Conservation (phyloP, 805 yeast species). For the Ogataea neopini region DNA sequence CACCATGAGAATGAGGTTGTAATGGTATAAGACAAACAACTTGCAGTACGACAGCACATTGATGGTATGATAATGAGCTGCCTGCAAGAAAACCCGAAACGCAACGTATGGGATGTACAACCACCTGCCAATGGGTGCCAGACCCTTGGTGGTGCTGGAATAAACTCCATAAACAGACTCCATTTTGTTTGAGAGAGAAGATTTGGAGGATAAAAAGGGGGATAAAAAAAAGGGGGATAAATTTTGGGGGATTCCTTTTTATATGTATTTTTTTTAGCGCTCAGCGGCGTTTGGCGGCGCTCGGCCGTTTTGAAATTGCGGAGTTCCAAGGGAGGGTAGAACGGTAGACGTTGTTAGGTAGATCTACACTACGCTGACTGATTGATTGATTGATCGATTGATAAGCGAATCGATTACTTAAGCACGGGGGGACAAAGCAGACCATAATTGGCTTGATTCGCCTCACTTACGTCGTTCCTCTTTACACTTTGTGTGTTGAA, state of each 20-base stretch:
- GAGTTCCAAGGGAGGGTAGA: no score
- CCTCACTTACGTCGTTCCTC: no score
- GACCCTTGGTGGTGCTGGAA: background rate
- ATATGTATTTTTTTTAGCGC: background rate
- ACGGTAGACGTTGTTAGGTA: no score
- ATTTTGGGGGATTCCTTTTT: background rate
- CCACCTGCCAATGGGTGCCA: constrained; percentile 28
- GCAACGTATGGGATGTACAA: constrained; percentile 27
- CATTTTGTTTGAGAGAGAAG: background rate
- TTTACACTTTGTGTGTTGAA: no score
- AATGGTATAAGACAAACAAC: constrained; percentile 24
- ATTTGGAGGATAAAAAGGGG: no score
- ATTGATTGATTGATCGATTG: no score
- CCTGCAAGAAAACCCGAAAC: constrained; percentile 26
- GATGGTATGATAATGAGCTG: constrained; percentile 16
- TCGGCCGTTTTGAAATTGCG: no score
- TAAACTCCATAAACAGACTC: constrained; percentile 1
- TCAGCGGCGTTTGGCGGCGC: no score
- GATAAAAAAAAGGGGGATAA: background rate
- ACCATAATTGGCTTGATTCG: background rate
- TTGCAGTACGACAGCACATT: constrained; percentile 21
- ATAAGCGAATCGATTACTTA: background rate
- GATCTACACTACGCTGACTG: no score
- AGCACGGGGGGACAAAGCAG: background rate
- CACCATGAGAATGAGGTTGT: constrained; percentile 27